Percentiles rank a stretch among this genome's conserved stretches.
phyloP scores from a whole-genome alignment of 306 rosid species.

The Astragalus glycyphyllos region DNA sequence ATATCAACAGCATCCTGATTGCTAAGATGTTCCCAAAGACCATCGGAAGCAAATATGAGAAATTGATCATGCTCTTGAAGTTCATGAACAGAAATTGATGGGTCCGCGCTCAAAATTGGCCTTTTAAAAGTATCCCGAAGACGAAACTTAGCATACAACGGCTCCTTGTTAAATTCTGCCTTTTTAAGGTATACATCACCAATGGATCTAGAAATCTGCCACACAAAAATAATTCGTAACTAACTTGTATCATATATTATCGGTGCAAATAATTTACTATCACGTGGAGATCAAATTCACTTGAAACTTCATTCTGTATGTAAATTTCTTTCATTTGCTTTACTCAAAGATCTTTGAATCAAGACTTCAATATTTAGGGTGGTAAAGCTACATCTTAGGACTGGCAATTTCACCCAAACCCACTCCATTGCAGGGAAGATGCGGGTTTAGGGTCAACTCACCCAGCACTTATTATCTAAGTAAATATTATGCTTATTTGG shows the following conservation, averaged over 20 bases:
- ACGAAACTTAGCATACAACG: slow-evolving; percentile 77
- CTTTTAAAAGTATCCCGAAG: slow-evolving; percentile 72
- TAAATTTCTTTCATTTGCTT: slow-evolving; percentile 18
- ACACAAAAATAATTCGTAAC: slow-evolving; percentile 15
- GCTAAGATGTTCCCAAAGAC: slow-evolving; percentile 93
- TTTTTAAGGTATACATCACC: slow-evolving; percentile 83
- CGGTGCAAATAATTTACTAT: slow-evolving; percentile 14
- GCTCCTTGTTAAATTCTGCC: slow-evolving; percentile 84
- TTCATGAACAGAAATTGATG: slow-evolving; percentile 72
- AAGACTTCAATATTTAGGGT: slow-evolving; percentile 10
- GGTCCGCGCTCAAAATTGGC: slow-evolving; percentile 88
- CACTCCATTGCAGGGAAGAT: neutral
- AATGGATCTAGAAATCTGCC: slow-evolving; percentile 83
- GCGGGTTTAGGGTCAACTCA: slow-evolving; percentile 7
- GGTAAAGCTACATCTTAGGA: slow-evolving; percentile 16
- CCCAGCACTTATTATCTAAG: slow-evolving; percentile 2
- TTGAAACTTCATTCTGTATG: slow-evolving; percentile 15
- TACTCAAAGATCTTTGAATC: slow-evolving; percentile 17
- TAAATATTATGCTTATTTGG: neutral
- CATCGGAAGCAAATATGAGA: slow-evolving; percentile 91
- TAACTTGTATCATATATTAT: slow-evolving; percentile 9
- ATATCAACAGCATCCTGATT: slow-evolving; percentile 91
- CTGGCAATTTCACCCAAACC: slow-evolving; percentile 8
- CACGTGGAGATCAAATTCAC: slow-evolving; percentile 34
- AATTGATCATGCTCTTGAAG: slow-evolving; percentile 77